These are phyloP conservation scores for Simmondsia chinensis DNA, from an alignment of 148 eudicot genomes.

Conservation along the genomic window DNA sequence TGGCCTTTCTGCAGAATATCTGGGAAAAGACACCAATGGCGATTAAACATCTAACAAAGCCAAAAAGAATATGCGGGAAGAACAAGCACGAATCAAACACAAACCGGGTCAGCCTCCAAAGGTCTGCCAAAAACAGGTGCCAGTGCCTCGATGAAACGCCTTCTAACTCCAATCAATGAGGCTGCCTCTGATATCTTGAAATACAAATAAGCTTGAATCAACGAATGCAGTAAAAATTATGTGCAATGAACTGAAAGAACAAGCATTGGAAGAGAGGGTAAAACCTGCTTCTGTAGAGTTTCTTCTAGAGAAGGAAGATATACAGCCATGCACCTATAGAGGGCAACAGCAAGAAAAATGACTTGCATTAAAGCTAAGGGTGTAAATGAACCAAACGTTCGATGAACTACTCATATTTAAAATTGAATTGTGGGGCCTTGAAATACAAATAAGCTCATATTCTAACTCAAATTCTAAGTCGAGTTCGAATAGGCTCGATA, in stretches of 20 bases:
- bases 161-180: slow-evolving; percentile 59
- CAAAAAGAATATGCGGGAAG: not conserved
- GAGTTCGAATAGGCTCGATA: too few relatives aligned
- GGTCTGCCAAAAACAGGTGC: slow-evolving; percentile 71
- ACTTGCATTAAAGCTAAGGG: too few relatives aligned
- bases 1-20: slow-evolving; percentile 84
- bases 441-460: too few relatives aligned
- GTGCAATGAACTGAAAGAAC: not conserved
- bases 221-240: not conserved
- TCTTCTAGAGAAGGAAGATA: slow-evolving; percentile 80
- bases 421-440: too few relatives aligned
- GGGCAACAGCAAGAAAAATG: not conserved
- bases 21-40: slow-evolving; percentile 20
- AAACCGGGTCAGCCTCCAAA: slow-evolving; percentile 89
- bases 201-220: slow-evolving; percentile 3
- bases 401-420: too few relatives aligned
- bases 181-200: slow-evolving; percentile 69
- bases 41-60: slow-evolving; percentile 5
- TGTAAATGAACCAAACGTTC: too few relatives aligned
- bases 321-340: slow-evolving; percentile 90
- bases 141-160: slow-evolving; percentile 61
- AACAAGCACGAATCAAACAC: not conserved
- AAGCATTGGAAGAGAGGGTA: not conserved
- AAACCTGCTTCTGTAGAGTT: slow-evolving; percentile 66
- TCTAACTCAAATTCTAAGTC: too few relatives aligned